Evolutionary conservation across 2,329 filamentous ascomycete species (phyloP).

Genomic region (Trichoderma afroharzianum): DNA sequence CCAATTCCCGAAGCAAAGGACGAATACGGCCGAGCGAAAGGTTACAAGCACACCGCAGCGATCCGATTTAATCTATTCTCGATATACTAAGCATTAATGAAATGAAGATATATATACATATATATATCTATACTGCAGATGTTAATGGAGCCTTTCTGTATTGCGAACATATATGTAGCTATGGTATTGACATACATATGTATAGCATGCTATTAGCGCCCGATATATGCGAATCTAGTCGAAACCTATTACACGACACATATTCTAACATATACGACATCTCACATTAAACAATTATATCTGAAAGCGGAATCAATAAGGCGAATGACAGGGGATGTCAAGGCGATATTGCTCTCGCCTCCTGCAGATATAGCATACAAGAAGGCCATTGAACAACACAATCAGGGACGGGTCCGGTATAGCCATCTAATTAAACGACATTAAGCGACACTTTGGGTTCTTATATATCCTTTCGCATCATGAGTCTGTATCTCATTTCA

Average conservation of each 20-base stretch:
- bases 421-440: not conserved
- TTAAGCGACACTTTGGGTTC: not conserved
- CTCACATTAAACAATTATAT: not conserved
- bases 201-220: not conserved
- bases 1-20: rapidly evolving
- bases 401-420: not conserved
- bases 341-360: not conserved
- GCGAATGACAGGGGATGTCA: not conserved
- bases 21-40: not conserved
- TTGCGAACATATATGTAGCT: not conserved
- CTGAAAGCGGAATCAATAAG: not conserved
- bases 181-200: not conserved
- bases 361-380: not conserved
- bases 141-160: not conserved
- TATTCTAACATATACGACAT: not conserved
- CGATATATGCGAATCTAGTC: not conserved
- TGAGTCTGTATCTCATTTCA: not conserved
- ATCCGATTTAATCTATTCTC: no score
- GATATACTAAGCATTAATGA: not conserved
- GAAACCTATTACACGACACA: not conserved
- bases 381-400: not conserved
- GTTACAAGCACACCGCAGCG: no score
- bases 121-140: not conserved
- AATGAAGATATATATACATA: not conserved
- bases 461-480: not conserved